Conservation (phyloP, 106 monocot genomes). For the Allium cepa region DNA sequence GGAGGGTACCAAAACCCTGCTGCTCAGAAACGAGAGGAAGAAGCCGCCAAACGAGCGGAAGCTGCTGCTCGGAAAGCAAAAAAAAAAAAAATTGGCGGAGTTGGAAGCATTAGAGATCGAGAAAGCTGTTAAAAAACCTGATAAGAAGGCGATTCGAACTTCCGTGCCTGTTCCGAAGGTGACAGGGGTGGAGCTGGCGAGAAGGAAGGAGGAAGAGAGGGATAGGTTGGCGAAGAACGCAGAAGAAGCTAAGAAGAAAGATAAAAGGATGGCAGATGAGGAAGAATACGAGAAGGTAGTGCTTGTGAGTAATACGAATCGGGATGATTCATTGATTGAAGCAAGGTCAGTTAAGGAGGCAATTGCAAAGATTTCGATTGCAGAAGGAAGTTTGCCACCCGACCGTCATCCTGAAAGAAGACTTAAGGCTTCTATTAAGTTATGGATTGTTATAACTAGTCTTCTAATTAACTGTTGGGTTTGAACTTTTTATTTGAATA, state of each 20-base stretch:
- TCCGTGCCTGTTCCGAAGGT: conserved; percentile 79
- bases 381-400: conserved; percentile 38
- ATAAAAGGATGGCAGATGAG: conserved; percentile 63
- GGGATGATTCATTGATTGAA: conserved; percentile 84
- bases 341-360: conserved; percentile 85
- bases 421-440: conserved; percentile 91
- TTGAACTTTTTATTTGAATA: too few relatives aligned
- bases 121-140: conserved; percentile 45
- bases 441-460: background rate
- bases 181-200: conserved; percentile 58
- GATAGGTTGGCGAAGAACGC: conserved; percentile 42
- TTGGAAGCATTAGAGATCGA: conserved; percentile 65
- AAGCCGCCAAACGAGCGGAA: conserved; percentile 77
- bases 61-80: conserved; percentile 68
- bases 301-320: conserved; percentile 76
- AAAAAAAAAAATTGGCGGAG: conserved; percentile 68
- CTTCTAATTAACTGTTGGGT: too few relatives aligned
- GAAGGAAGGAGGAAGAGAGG: conserved; percentile 53
- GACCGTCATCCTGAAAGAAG: conserved; percentile 90
- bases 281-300: conserved; percentile 91
- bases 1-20: conserved; percentile 62
- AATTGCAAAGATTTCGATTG: conserved; percentile 45
- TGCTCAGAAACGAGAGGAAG: conserved; percentile 52
- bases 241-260: conserved; percentile 71
- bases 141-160: conserved; percentile 73